Conservation (phyloP, 495 filamentous ascomycete species). For the Xylaria flabelliformis region DNA sequence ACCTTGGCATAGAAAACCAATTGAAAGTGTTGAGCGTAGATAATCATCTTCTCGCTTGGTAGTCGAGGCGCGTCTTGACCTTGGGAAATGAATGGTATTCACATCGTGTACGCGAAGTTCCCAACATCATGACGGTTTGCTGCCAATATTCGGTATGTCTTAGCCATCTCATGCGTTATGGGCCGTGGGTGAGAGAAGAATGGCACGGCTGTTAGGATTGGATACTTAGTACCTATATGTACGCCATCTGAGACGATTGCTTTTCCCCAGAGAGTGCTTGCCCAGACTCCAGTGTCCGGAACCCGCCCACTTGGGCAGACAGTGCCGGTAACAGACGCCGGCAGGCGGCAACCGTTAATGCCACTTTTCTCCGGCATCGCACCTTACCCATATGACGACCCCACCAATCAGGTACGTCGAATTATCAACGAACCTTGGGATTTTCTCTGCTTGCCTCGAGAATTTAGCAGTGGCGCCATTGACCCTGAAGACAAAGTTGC, state of each 20-base stretch:
- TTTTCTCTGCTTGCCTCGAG: slow-evolving; percentile 21
- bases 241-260: not conserved
- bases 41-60: not conserved
- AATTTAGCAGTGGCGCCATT: slow-evolving; percentile 41
- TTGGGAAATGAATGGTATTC: not conserved
- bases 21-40: too few species aligned
- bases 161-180: not conserved
- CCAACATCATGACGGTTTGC: not conserved
- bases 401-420: slow-evolving; percentile 21
- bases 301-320: not conserved
- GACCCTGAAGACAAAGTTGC: slow-evolving; percentile 11
- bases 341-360: slow-evolving; percentile 1
- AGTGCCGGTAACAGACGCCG: slow-evolving; percentile 3
- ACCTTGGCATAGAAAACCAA: too few species aligned
- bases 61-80: not conserved
- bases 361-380: slow-evolving; percentile 25
- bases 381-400: not conserved
- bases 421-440: slow-evolving; percentile 19
- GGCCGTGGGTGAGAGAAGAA: not conserved
- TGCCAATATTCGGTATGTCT: not conserved
- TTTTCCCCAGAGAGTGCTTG: not conserved
- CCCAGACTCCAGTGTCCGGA: not conserved
- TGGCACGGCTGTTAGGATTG: not conserved
- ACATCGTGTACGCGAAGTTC: not conserved
- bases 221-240: not conserved